A percentile compares a stretch with the other conserved stretches of the same genome.
Evolutionary conservation across 257 asterid genomes (phyloP).

Genomic region (Agastache rugosa): DNA sequence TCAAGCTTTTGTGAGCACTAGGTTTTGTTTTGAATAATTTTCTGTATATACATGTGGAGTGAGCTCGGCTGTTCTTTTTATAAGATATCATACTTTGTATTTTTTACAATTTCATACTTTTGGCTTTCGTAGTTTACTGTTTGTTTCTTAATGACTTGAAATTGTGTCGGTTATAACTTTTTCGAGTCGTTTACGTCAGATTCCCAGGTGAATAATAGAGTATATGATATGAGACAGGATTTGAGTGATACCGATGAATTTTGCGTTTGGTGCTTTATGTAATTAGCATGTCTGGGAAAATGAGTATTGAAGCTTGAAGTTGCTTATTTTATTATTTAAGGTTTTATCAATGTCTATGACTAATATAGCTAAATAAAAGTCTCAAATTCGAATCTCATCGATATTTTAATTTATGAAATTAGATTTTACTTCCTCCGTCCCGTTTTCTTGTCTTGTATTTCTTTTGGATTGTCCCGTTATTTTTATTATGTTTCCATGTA

Average conservation of each 20-base stretch:
- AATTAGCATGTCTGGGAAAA: too few relatives aligned
- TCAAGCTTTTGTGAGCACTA: constrained; percentile 34
- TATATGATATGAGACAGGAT: neutral
- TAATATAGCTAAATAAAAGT: too few relatives aligned
- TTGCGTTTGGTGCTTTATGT: neutral
- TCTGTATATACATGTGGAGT: constrained; percentile 51
- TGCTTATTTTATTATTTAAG: too few relatives aligned
- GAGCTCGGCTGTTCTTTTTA: constrained; percentile 39
- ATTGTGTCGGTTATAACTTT: neutral
- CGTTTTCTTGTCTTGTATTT: too few relatives aligned
- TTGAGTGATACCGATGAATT: neutral
- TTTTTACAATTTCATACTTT: constrained; percentile 29
- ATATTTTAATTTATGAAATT: too few relatives aligned
- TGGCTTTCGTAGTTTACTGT: constrained; percentile 22
- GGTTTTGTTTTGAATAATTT: constrained; percentile 55
- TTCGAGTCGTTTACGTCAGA: neutral
- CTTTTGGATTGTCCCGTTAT: too few relatives aligned
- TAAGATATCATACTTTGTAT: constrained; percentile 38
- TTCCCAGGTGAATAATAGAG: neutral
- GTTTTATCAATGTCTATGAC: too few relatives aligned
- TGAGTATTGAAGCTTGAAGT: neutral
- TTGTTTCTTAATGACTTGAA: constrained; percentile 23
- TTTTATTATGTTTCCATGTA: too few relatives aligned
- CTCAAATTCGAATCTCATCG: too few relatives aligned
- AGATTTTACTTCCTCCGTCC: too few relatives aligned